These are phyloP conservation scores for Phytopythium kandeliae DNA, from an alignment of 352 stramenopile species.

Conservation along the genomic window DNA sequence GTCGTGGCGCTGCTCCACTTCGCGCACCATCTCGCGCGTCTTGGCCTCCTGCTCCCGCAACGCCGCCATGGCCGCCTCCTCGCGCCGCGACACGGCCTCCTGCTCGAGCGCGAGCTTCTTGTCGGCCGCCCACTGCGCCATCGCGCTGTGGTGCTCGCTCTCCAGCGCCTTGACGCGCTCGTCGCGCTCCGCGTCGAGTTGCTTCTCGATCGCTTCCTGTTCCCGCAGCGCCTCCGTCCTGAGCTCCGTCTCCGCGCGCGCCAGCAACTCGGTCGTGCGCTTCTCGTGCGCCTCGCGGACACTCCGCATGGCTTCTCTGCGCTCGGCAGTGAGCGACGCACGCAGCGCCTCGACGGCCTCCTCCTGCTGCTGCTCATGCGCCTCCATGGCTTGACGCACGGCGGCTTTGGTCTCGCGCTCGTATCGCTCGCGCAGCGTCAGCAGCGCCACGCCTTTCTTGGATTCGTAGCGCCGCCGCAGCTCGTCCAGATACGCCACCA, in stretches of 20 bases:
- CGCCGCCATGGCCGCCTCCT: constrained; percentile 23
- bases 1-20: constrained; percentile 29
- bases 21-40: constrained; percentile 31
- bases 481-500: constrained; percentile 35
- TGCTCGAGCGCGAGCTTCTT: constrained; percentile 38
- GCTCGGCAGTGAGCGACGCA: constrained; percentile 22
- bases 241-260: constrained; percentile 30
- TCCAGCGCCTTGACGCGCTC: constrained; percentile 24
- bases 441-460: constrained; percentile 47
- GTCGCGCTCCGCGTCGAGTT: constrained; percentile 32
- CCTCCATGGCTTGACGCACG: constrained; percentile 34
- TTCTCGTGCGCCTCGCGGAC: constrained; percentile 28
- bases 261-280: constrained; percentile 29
- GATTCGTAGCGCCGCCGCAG: constrained; percentile 60
- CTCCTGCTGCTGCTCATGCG: constrained; percentile 37
- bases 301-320: constrained; percentile 24
- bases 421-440: constrained; percentile 38
- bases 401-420: constrained; percentile 45
- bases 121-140: constrained; percentile 37
- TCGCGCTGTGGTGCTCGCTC: constrained; percentile 15
- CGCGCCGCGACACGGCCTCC: constrained; percentile 32
- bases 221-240: constrained; percentile 28
- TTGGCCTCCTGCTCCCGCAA: constrained; percentile 39
- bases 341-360: constrained; percentile 21
- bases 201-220: constrained; percentile 20